A percentile compares a stretch with the other conserved stretches of the same genome.
Evolutionary conservation across 805 yeast genomes (phyloP).

Genomic region (Lipomyces anomalus): DNA sequence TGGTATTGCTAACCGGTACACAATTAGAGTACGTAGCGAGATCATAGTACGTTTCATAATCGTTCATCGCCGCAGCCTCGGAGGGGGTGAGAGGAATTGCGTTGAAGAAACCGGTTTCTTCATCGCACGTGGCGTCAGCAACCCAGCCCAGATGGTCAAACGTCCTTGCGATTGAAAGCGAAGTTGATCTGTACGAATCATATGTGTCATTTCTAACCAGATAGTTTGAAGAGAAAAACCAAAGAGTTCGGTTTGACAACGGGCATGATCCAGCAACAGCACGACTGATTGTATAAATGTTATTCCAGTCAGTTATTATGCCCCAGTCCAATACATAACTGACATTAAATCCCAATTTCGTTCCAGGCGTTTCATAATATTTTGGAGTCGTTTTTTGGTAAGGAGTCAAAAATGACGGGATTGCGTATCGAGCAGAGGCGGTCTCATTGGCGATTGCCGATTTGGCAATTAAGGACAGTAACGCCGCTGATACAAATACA

Average conservation of each 20-base stretch:
- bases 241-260: constrained; percentile 8
- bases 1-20: constrained; percentile 7
- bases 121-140: constrained; percentile 9
- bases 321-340: constrained; percentile 2
- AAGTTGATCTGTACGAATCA: neutral
- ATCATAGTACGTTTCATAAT: constrained; percentile 6
- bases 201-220: neutral
- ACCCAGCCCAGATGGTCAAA: constrained; percentile 3
- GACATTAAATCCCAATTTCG: neutral
- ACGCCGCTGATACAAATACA: too few species aligned
- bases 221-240: constrained; percentile 4
- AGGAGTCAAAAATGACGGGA: too few species aligned
- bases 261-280: constrained; percentile 15
- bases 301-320: constrained; percentile 5
- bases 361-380: too few species aligned
- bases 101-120: constrained; percentile 1
- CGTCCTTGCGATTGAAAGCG: neutral
- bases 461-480: too few species aligned
- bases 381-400: too few species aligned
- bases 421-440: too few species aligned
- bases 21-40: constrained; percentile 16
- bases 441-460: too few species aligned
- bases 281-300: constrained; percentile 6
- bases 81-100: constrained; percentile 9
- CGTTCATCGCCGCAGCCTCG: constrained; percentile 11